phyloP scores from a whole-genome alignment of 2,329 filamentous ascomycete species.

The Hypoxylon rubiginosum region DNA sequence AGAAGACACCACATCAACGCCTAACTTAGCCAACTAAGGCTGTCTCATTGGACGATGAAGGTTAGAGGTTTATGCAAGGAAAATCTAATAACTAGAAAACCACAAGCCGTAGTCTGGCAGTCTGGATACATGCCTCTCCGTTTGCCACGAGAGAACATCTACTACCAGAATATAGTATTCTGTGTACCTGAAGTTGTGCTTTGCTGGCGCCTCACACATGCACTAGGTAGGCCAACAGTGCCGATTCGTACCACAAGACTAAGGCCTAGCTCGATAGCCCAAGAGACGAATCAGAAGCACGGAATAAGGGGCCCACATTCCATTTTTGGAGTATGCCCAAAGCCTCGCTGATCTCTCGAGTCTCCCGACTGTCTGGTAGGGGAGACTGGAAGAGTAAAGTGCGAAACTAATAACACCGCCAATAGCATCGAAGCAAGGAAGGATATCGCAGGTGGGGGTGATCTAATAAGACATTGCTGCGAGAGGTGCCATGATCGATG shows the following conservation, averaged over 20 bases:
- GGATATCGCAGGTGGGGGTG: slow-evolving; percentile 5
- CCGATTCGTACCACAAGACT: background rate
- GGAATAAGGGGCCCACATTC: slow-evolving; percentile 33
- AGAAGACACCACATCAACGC: too few relatives aligned
- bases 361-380: background rate
- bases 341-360: slow-evolving; percentile 6
- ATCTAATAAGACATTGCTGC: slow-evolving; percentile 25
- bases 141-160: background rate
- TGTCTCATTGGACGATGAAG: background rate
- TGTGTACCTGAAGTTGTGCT: background rate
- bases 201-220: background rate
- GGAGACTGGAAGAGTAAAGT: background rate
- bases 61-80: background rate
- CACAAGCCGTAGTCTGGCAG: background rate
- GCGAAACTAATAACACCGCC: background rate
- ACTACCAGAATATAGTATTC: background rate
- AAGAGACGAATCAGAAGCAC: slow-evolving; percentile 24
- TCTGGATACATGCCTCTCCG: background rate
- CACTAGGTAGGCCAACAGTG: slow-evolving; percentile 1
- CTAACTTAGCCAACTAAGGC: background rate
- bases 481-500: background rate
- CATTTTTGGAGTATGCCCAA: slow-evolving; percentile 25
- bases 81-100: background rate
- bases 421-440: background rate
- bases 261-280: background rate